Conservation (phyloP, 2,329 filamentous ascomycete species). For the Talaromyces atroroseus region DNA sequence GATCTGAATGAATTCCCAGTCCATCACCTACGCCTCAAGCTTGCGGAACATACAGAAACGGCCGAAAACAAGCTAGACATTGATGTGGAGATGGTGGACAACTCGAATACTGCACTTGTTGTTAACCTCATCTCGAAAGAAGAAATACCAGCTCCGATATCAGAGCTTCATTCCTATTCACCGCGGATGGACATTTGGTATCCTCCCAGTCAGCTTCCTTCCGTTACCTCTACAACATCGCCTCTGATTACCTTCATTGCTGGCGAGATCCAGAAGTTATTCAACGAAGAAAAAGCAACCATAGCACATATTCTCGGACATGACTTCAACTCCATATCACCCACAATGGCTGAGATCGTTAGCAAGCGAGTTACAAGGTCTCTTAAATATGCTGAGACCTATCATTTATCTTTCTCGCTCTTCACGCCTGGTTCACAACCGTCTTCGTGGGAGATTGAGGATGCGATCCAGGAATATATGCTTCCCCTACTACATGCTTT, state of each 20-base stretch:
- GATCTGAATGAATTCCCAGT: conserved; percentile 79
- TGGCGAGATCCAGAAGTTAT: conserved; percentile 68
- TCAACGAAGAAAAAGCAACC: conserved; percentile 81
- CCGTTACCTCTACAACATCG: conserved; percentile 64
- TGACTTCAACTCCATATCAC: conserved; percentile 35
- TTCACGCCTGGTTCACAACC: conserved; percentile 75
- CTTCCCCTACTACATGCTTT: conserved; percentile 74
- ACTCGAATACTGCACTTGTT: conserved; percentile 55
- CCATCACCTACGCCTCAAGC: conserved; percentile 71
- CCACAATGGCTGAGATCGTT: conserved; percentile 53
- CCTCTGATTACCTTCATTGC: conserved; percentile 72
- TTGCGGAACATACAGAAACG: conserved; percentile 39
- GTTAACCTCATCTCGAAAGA: conserved; percentile 60
- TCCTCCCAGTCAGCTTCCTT: conserved; percentile 61
- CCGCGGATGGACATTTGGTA: conserved; percentile 74
- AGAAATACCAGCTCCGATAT: conserved; percentile 47
- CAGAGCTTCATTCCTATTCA: conserved; percentile 62
- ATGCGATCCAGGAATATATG: conserved; percentile 74
- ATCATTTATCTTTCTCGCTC: conserved; percentile 91
- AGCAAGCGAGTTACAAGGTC: conserved; percentile 70
- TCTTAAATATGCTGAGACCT: conserved; percentile 86
- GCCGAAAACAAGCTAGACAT: conserved; percentile 10
- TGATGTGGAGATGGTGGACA: conserved; percentile 17
- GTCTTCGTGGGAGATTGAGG: conserved; percentile 86
- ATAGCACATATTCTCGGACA: conserved; percentile 66